Evolutionary conservation across 306 rosid species (phyloP).

Genomic region (Phaseolus lunatus): DNA sequence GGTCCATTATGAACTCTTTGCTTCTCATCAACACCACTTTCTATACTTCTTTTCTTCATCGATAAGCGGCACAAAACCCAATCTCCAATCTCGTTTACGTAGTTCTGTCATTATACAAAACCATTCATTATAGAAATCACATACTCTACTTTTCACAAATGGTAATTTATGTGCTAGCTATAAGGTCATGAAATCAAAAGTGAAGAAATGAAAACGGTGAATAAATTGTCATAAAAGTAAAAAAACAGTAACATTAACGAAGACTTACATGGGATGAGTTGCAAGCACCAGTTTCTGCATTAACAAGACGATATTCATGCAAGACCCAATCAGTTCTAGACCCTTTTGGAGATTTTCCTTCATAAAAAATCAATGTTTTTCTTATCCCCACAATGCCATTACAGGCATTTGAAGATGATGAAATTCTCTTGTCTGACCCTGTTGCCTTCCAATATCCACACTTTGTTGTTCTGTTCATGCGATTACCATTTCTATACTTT

Average conservation of each 20-base stretch:
- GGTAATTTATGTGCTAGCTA: too few species aligned
- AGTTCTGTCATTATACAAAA: constrained; percentile 46
- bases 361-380: constrained; percentile 71
- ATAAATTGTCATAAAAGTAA: too few species aligned
- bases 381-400: constrained; percentile 60
- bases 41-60: constrained; percentile 59
- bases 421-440: constrained; percentile 72
- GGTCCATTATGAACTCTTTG: constrained; percentile 2
- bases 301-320: constrained; percentile 82
- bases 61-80: constrained; percentile 83
- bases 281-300: constrained; percentile 22
- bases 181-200: too few species aligned
- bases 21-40: constrained; percentile 41
- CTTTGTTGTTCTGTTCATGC: constrained; percentile 69
- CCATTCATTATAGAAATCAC: too few species aligned
- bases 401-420: constrained; percentile 47
- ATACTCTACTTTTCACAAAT: too few species aligned
- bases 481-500: constrained; percentile 62
- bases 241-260: too few species aligned
- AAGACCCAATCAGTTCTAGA: constrained; percentile 73
- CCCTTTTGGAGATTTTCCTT: constrained; percentile 66
- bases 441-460: constrained; percentile 92
- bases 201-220: too few species aligned
- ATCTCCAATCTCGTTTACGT: constrained; percentile 55
- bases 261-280: constrained; percentile 49